A percentile compares a stretch with the other conserved stretches of the same genome.
Evolutionary conservation across 1,139 yeast genomes (phyloP).

Genomic region (Saccharomycopsis hybrid): DNA sequence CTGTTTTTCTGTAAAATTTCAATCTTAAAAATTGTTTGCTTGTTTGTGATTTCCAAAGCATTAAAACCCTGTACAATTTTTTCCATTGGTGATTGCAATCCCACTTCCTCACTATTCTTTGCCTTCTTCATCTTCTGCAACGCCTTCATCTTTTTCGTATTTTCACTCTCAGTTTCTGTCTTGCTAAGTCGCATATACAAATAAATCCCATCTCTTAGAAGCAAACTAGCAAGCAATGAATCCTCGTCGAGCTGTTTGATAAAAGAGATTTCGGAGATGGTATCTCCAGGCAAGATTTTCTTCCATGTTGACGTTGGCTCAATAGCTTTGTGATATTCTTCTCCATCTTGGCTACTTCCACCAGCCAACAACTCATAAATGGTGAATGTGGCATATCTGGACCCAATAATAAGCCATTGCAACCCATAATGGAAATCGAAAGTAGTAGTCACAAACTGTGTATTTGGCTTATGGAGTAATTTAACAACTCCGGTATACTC

Average conservation of each 20-base stretch:
- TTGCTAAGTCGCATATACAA: too few species aligned
- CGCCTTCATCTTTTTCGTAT: too few species aligned
- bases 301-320: slow-evolving; percentile 35
- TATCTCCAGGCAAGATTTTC: slow-evolving; percentile 64
- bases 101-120: slow-evolving; percentile 12
- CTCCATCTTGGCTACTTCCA: background rate
- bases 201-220: slow-evolving; percentile 64
- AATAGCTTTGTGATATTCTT: slow-evolving; percentile 8
- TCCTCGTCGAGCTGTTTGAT: slow-evolving; percentile 26
- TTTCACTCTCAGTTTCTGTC: too few species aligned
- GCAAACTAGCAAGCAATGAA: slow-evolving; percentile 32
- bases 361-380: slow-evolving; percentile 39
- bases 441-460: slow-evolving; percentile 54
- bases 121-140: too few species aligned
- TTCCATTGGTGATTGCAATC: slow-evolving; percentile 4
- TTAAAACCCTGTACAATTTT: slow-evolving; percentile 20
- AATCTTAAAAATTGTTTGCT: too few species aligned
- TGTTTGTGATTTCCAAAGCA: too few species aligned
- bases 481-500: slow-evolving; percentile 15
- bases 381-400: slow-evolving; percentile 63
- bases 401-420: slow-evolving; percentile 53
- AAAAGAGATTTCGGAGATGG: slow-evolving; percentile 52
- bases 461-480: slow-evolving; percentile 34
- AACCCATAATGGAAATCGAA: slow-evolving; percentile 37
- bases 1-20: slow-evolving; percentile 52